Evolutionary conservation across 1,284 basidiomycete genomes (phyloP).

Genomic region (Sporisorium iseilematis-ciliati): DNA sequence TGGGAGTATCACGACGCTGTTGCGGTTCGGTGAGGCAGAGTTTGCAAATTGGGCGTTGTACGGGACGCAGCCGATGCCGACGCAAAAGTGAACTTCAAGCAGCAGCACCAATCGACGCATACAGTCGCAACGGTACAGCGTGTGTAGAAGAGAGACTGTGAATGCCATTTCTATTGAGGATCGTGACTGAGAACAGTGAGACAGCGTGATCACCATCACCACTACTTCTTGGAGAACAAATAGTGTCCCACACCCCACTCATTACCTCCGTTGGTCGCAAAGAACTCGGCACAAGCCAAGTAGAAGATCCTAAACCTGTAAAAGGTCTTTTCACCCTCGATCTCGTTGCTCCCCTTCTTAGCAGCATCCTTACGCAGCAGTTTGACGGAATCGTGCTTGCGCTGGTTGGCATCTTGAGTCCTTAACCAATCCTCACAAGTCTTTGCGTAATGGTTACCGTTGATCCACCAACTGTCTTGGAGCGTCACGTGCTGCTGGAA

Average conservation of each 20-base stretch:
- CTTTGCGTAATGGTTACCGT: conserved; percentile 77
- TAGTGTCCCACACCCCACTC: conserved; percentile 77
- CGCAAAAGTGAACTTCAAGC: background rate
- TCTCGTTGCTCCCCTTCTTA: conserved; percentile 61
- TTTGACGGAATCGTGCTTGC: conserved; percentile 57
- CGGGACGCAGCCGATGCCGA: conserved; percentile 4
- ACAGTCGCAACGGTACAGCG: background rate
- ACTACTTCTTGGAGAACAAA: conserved; percentile 70
- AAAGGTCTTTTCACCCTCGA: conserved; percentile 77
- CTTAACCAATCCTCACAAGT: conserved; percentile 80
- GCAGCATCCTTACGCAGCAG: conserved; percentile 45
- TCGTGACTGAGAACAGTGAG: background rate
- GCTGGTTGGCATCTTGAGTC: conserved; percentile 77
- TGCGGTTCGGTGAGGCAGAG: conserved; percentile 85
- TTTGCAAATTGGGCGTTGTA: conserved; percentile 78
- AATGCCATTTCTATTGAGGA: conserved; percentile 3
- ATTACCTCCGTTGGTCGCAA: conserved; percentile 77
- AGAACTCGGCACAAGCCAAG: conserved; percentile 81
- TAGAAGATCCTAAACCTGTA: conserved; percentile 81
- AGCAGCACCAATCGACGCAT: too few species aligned
- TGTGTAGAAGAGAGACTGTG: background rate
- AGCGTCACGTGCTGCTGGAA: conserved; percentile 78
- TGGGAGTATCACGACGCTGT: conserved; percentile 87
- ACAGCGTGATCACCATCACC: background rate
- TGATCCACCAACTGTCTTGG: conserved; percentile 73